Base-by-base conservation (phyloP, 345 rosid species). In the Aegle marmelos region DNA sequence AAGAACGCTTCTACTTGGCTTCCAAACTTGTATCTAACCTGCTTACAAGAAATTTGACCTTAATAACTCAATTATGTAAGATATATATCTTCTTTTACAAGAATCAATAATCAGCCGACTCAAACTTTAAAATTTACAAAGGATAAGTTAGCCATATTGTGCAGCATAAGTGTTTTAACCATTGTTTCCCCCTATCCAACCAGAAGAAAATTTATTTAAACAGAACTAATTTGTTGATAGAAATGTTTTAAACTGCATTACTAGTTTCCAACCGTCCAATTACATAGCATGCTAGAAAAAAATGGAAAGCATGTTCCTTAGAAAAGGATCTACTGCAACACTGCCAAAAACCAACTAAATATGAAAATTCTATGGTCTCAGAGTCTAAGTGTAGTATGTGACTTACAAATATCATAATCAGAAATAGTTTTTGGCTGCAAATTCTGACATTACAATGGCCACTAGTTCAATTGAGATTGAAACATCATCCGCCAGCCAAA, bases 1-100 rank as follows among this genome's bases (percentile, higher is more conserved):
- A 94, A 94, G 91, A 96, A 94, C 77, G 92, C 92, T 83, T 92
- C 99, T 81, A 92, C 98, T 90, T 91, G 98, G 82, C 21, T 86
- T 39, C 99, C 99, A 85, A 96, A 96, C 81, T 88, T 90, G 57
- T 79, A 63, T 80, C 90, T 88, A 78, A 95, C 87, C 97, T 95
- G 93, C 74, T 56, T 56, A 77, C 81, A 83, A 76, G 68, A 86
- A 65, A 69, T 48, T 62, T 41, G 54, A 56, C 71, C 69, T 62
- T 5, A 76, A 71, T 24, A 72, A 19, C 30, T 70, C 70, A 57
- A 68, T 21, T 48, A 16, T 25, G 36, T 4, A 48, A n/a, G 58
- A 76, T 56, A 53, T 4, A 53, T 14, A 14, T 53, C 7, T 64
- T 31, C 34, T 63, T 30, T 17, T 14, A 31, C 31, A 31, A 7